Percentiles rank a stretch among this genome's conserved stretches.
Conservation (phyloP, 352 stramenopile species). For the Phytophthora sp. region DNA sequence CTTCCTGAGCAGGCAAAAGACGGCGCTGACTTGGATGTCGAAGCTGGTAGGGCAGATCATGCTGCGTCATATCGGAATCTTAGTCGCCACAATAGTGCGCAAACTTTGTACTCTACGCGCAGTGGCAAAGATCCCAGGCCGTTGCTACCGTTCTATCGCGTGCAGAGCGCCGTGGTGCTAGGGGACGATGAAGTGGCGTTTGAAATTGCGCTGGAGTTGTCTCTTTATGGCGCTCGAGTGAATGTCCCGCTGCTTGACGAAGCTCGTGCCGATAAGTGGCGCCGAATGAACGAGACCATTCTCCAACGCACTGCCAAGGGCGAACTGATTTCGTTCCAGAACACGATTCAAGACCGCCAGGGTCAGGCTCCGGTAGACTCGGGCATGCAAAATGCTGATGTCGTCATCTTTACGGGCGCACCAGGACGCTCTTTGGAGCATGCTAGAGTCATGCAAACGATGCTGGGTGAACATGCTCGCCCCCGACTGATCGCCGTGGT, state of each 20-base stretch:
- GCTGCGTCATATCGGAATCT: conserved; percentile 11
- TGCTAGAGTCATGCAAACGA: conserved; percentile 54
- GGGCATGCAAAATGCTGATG: conserved; percentile 50
- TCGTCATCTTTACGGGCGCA: conserved; percentile 65
- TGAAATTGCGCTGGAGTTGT: conserved; percentile 65
- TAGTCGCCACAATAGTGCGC: conserved; percentile 23
- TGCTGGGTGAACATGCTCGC: conserved; percentile 41
- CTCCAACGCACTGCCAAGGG: conserved; percentile 57
- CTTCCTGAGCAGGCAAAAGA: conserved; percentile 16
- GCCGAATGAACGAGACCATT: conserved; percentile 68
- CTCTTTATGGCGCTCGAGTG: conserved; percentile 62
- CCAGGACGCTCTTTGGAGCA: conserved; percentile 55
- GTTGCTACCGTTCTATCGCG: conserved; percentile 52
- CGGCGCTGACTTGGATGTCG: conserved; percentile 9
- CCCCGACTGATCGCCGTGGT: conserved; percentile 65
- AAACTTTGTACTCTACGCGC: conserved; percentile 18
- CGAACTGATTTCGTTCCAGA: conserved; percentile 68
- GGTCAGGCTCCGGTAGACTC: conserved; percentile 29
- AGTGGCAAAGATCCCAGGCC: conserved; percentile 46
- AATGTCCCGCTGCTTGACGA: conserved; percentile 66
- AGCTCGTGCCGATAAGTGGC: conserved; percentile 64
- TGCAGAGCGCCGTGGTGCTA: conserved; percentile 62
- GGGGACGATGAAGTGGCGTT: conserved; percentile 68
- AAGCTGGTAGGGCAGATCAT: conserved; percentile 18
- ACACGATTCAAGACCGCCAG: conserved; percentile 51